Base-by-base conservation (phyloP, 2,329 filamentous ascomycete species). In the Hypoxylon sp. region DNA sequence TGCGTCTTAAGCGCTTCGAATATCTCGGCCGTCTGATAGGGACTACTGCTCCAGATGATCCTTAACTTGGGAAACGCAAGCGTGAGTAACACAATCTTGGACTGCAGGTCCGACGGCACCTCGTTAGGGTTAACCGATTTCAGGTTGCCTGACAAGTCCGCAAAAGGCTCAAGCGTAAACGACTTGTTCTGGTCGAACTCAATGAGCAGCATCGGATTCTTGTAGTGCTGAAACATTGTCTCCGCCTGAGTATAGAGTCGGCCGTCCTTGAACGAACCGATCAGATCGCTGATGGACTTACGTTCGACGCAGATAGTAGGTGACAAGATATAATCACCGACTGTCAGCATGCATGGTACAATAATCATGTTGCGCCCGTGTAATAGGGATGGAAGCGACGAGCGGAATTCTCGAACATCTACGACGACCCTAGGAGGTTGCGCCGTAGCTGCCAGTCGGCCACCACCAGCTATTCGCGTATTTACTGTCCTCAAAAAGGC, bases 141-240 rank as follows among this genome's bases (percentile, higher is more conserved):
- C 8, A 89, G 78, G 57, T 85, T 87, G n/a, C 87, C 83, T 7
- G 85, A 84, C 55, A 90, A 73, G 78, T 91, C 89, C 50, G 90
- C 89, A 72, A 93, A 86, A 0, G 91, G 91, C 77, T 95, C 96
- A 14, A 99, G 89, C 0, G 94, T 98, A 78, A 99, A 99, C 3
- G 93, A 95, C 78, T 97, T 97, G 81, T 97, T 95, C 76, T 97
- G 92, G 77, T 97, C 94, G 77, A 99, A 99, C 78, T 99, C 96
- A 74, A 99, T 98, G 45, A 99, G 87, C 5, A 99, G 88, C 87
- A 98, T 92, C 0, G 93, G 91, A 70, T 80, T 89, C 74, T 91
- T 91, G 86, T 99, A 99, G 80, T 98, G 90, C 76, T 93, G 89
- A 63, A 96, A 91, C 95, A 99, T 98, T 49, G 91, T 89, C 79